phyloP scores from a whole-genome alignment of 257 asterid genomes.

The Solanum tarapatanum region DNA sequence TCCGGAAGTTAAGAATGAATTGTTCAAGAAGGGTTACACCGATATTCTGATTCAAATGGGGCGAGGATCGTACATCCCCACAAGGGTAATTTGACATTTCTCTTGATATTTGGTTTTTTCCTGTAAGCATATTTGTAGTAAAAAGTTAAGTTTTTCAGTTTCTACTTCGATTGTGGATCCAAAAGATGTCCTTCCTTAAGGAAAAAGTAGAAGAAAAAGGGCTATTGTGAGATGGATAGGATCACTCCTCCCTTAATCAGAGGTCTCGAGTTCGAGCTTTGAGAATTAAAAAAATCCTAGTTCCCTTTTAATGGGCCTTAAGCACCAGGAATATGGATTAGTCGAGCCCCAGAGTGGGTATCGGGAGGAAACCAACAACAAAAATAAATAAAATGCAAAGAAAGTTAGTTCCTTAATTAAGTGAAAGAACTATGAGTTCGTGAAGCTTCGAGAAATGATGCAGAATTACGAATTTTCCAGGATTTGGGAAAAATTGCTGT shows the following conservation, averaged over 20 bases:
- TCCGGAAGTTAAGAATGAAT: constrained; percentile 47
- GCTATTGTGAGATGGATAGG: background rate
- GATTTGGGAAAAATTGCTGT: background rate
- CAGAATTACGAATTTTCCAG: background rate
- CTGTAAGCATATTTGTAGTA: background rate
- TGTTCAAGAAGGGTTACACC: constrained; percentile 59
- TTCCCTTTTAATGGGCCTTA: background rate
- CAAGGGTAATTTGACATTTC: constrained; percentile 36
- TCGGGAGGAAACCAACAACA: background rate
- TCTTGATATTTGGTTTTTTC: background rate
- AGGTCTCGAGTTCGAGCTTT: background rate
- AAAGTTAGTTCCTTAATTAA: background rate
- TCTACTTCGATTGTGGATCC: background rate
- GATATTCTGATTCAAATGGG: constrained; percentile 87
- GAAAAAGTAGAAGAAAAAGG: background rate
- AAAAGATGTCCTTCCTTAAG: background rate
- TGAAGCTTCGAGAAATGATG: background rate
- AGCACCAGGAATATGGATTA: background rate
- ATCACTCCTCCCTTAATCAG: background rate
- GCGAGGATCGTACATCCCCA: constrained; percentile 69
- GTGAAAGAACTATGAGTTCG: background rate
- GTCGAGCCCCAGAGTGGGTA: background rate
- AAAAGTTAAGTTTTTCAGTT: background rate
- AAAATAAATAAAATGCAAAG: background rate
- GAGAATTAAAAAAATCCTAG: background rate